phyloP scores from a whole-genome alignment of 441 rosid genomes.

The Populus hybrid region DNA sequence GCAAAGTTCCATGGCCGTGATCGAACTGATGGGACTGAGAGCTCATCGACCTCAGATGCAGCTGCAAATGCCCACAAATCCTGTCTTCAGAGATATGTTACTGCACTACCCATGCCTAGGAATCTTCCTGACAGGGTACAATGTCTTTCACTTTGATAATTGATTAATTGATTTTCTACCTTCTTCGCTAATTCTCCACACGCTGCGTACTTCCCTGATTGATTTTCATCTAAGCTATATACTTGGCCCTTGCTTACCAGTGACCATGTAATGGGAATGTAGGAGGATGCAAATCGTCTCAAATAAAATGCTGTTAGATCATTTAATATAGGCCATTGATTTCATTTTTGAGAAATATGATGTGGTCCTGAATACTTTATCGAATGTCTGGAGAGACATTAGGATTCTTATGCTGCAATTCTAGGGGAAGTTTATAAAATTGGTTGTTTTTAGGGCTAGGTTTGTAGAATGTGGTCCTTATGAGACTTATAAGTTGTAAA shows the following conservation, averaged over 20 bases:
- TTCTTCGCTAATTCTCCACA: slow-evolving; percentile 22
- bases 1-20: too few relatives aligned
- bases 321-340: slow-evolving; percentile 33
- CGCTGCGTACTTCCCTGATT: slow-evolving; percentile 29
- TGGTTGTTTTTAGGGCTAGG: neutral
- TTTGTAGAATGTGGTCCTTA: neutral
- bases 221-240: slow-evolving; percentile 24
- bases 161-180: slow-evolving; percentile 23
- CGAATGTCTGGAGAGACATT: slow-evolving; percentile 27
- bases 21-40: too few relatives aligned
- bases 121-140: slow-evolving; percentile 81
- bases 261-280: slow-evolving; percentile 28
- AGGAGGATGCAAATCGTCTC: slow-evolving; percentile 21
- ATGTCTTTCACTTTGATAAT: slow-evolving; percentile 72
- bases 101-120: slow-evolving; percentile 66
- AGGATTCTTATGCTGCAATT: neutral
- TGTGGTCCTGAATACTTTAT: slow-evolving; percentile 21
- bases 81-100: slow-evolving; percentile 70
- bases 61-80: slow-evolving; percentile 37
- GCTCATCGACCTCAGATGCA: slow-evolving; percentile 33
- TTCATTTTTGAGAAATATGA: slow-evolving; percentile 30
- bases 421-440: neutral
- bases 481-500: neutral
- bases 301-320: slow-evolving; percentile 22
- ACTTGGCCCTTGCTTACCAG: slow-evolving; percentile 17